A percentile compares a stretch with the other conserved stretches of the same genome.
Evolutionary conservation across 2,329 filamentous ascomycete genomes (phyloP).

Genomic region (Microdochium paspali): DNA sequence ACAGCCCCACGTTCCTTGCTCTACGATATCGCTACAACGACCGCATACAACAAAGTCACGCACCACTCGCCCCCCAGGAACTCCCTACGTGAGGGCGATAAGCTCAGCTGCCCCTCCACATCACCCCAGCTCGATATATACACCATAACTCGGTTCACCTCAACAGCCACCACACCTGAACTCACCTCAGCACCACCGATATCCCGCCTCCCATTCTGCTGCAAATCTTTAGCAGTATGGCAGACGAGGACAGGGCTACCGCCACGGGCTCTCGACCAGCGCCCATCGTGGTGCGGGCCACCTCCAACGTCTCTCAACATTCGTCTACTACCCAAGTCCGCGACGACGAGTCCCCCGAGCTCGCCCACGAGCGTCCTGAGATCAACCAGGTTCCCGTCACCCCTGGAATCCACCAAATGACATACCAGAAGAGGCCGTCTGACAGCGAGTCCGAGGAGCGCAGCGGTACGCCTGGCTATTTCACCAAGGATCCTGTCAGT

Average conservation of each 20-base stretch:
- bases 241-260: not conserved
- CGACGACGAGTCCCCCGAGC: not conserved
- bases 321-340: not conserved
- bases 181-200: no score
- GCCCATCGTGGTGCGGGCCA: constrained; percentile 6
- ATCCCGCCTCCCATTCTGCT: no score
- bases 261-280: not conserved
- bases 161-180: no score
- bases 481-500: constrained; percentile 13
- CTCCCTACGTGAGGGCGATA: no score
- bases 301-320: constrained; percentile 1
- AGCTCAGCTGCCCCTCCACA: no score
- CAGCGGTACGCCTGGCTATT: constrained; percentile 18
- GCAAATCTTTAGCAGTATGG: not conserved
- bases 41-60: no score
- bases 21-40: no score
- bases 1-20: no score
- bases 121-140: no score
- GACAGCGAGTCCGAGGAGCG: constrained; percentile 1
- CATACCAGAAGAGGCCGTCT: constrained; percentile 15
- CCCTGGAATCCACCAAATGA: constrained; percentile 23
- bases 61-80: no score
- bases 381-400: constrained; percentile 29
- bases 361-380: constrained; percentile 21
- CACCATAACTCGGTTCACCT: no score